phyloP scores from a whole-genome alignment of 352 stramenopile species.

The Globisporangium polare region DNA sequence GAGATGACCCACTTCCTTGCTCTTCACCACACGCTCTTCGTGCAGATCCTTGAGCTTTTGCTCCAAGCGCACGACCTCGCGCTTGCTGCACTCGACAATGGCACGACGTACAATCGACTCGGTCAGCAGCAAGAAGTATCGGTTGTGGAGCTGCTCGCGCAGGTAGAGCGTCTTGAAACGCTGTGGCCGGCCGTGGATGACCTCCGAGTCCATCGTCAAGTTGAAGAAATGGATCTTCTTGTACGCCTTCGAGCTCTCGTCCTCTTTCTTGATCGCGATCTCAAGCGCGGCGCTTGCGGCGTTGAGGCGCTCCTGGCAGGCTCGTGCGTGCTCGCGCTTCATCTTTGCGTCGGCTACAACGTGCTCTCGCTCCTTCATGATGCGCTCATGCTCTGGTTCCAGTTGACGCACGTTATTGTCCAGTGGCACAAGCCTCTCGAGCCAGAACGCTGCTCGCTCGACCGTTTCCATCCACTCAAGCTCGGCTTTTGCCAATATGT shows the following conservation, averaged over 20 bases:
- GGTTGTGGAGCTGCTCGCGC: constrained; percentile 40
- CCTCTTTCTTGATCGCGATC: constrained; percentile 33
- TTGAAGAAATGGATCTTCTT: constrained; percentile 49
- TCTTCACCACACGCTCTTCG: constrained; percentile 42
- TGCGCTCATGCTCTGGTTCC: constrained; percentile 36
- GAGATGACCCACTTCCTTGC: constrained; percentile 41
- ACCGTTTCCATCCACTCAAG: constrained; percentile 49
- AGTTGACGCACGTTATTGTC: constrained; percentile 32
- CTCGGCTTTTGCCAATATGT: constrained; percentile 27
- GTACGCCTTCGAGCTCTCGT: constrained; percentile 27
- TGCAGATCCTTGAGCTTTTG: constrained; percentile 27
- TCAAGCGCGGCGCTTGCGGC: constrained; percentile 32
- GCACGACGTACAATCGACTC: constrained; percentile 49
- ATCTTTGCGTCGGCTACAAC: constrained; percentile 48
- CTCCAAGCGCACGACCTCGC: constrained; percentile 37
- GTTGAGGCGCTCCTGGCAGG: constrained; percentile 33
- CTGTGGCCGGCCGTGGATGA: constrained; percentile 63
- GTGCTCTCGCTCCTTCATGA: constrained; percentile 44
- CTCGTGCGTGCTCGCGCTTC: constrained; percentile 41
- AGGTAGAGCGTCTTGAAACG: constrained; percentile 61
- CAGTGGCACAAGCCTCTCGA: constrained; percentile 16
- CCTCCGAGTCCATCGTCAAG: constrained; percentile 60
- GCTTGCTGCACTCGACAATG: constrained; percentile 40
- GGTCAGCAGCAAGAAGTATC: constrained; percentile 59
- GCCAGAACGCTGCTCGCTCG: constrained; percentile 41